A percentile compares a stretch with the other conserved stretches of the same genome.
phyloP scores from a whole-genome alignment of 371 early-diverging fungal genomes.

The Rhizopus sp. region DNA sequence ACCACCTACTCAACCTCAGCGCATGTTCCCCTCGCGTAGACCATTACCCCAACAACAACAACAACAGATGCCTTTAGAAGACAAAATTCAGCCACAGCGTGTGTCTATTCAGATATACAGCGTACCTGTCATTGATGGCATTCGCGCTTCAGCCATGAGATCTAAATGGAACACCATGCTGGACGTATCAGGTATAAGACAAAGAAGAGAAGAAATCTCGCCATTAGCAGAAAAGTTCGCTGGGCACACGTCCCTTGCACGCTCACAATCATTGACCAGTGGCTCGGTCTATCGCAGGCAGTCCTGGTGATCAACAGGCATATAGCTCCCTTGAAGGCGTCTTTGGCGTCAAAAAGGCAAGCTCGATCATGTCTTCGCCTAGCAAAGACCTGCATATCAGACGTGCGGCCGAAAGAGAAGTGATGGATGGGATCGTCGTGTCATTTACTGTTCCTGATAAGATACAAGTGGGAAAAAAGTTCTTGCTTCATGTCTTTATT shows the following conservation, averaged over 20 bases:
- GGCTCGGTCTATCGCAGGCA: conserved; percentile 39
- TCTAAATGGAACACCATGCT: conserved; percentile 73
- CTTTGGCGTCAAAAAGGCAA: conserved; percentile 25
- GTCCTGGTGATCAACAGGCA: conserved; percentile 31
- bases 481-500: conserved; percentile 72
- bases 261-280: conserved; percentile 15
- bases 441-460: conserved; percentile 59
- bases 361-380: conserved; percentile 2
- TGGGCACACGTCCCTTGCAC: conserved; percentile 9
- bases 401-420: conserved; percentile 37
- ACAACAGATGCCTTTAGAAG: conserved; percentile 19
- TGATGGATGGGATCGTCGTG: conserved; percentile 64
- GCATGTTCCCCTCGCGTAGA: conserved; percentile 40
- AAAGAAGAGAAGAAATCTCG: conserved; percentile 44
- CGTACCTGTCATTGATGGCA: conserved; percentile 56
- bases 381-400: not conserved
- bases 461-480: conserved; percentile 60
- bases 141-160: conserved; percentile 52
- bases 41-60: conserved; percentile 19
- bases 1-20: conserved; percentile 37
- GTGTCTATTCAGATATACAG: conserved; percentile 65
- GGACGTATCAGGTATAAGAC: conserved; percentile 58
- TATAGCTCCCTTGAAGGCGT: conserved; percentile 25
- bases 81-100: conserved; percentile 45
- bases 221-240: conserved; percentile 17